These are phyloP conservation scores for Chytriomyces sp. DNA, from an alignment of 192 early-diverging fungal genomes.

Conservation along the genomic window DNA sequence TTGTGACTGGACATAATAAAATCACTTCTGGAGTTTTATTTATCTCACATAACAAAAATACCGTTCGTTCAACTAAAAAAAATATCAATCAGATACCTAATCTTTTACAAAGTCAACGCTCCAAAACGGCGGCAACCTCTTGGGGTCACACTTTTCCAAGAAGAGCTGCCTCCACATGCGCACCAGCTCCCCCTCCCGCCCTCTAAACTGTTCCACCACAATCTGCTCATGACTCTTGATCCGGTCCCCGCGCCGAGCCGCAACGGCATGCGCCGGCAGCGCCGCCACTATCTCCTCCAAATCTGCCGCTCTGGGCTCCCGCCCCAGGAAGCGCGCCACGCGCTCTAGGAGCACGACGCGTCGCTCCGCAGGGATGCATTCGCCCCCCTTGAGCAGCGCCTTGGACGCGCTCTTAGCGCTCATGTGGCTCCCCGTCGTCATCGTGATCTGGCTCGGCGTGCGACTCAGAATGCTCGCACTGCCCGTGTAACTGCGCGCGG, in stretches of 20 bases:
- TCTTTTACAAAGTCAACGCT: conserved; percentile 14
- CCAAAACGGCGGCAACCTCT: not conserved
- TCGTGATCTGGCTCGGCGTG: not conserved
- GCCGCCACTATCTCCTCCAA: not conserved
- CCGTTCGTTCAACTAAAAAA: not conserved
- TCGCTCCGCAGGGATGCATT: not conserved
- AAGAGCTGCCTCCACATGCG: not conserved
- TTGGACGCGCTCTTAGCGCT: conserved; percentile 10
- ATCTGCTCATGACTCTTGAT: conserved; percentile 4
- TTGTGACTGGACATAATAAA: not conserved
- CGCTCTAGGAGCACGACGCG: not conserved
- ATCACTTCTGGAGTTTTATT: not conserved
- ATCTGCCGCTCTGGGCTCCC: not conserved
- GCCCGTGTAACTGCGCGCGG: not conserved
- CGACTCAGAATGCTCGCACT: not conserved
- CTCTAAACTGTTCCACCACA: conserved; percentile 5
- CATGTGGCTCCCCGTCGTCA: not conserved
- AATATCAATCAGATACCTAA: not conserved
- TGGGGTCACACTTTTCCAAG: not conserved
- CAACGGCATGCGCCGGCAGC: not conserved
- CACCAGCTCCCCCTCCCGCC: not conserved
- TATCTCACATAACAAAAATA: no score
- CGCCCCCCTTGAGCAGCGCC: not conserved
- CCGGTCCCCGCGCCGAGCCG: not conserved
- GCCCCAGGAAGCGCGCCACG: not conserved